phyloP scores from a whole-genome alignment of 768 basidiomycete genomes.

The Vararia minispora region DNA sequence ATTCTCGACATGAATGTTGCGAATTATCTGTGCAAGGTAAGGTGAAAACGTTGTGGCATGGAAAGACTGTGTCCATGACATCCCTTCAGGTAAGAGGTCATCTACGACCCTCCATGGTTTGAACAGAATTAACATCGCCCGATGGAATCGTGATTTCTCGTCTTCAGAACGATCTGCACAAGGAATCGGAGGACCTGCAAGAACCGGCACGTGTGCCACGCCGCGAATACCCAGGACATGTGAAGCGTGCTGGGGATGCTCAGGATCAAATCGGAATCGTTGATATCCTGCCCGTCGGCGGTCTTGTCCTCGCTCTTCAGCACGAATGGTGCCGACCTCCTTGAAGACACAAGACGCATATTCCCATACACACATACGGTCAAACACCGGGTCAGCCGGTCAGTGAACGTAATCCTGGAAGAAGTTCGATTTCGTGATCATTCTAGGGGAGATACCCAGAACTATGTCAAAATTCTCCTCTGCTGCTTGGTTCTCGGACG shows the following conservation, averaged over 20 bases:
- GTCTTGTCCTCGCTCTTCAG: not conserved
- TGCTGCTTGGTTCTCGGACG: no score
- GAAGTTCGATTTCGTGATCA: not conserved
- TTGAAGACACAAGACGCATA: not conserved
- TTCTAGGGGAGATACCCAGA: not conserved
- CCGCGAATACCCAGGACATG: not conserved
- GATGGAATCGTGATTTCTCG: conserved; percentile 16
- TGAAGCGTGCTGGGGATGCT: not conserved
- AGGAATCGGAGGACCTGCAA: conserved; percentile 25
- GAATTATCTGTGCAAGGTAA: not conserved
- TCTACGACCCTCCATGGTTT: conserved; percentile 26
- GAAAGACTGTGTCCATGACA: not conserved
- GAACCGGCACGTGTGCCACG: conserved; percentile 19
- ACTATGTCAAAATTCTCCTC: not conserved
- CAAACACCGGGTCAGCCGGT: not conserved
- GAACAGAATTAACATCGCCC: conserved; percentile 32
- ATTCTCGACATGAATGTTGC: not conserved
- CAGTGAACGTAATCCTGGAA: not conserved
- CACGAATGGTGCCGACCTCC: no score
- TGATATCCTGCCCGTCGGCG: not conserved
- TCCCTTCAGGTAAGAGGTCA: not conserved
- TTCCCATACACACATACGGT: not conserved
- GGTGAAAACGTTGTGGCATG: not conserved
- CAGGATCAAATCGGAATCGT: no score
- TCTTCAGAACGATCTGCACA: conserved; percentile 15